Base-by-base conservation (phyloP, 345 rosid genomes). In the Lepidium aucheri region DNA sequence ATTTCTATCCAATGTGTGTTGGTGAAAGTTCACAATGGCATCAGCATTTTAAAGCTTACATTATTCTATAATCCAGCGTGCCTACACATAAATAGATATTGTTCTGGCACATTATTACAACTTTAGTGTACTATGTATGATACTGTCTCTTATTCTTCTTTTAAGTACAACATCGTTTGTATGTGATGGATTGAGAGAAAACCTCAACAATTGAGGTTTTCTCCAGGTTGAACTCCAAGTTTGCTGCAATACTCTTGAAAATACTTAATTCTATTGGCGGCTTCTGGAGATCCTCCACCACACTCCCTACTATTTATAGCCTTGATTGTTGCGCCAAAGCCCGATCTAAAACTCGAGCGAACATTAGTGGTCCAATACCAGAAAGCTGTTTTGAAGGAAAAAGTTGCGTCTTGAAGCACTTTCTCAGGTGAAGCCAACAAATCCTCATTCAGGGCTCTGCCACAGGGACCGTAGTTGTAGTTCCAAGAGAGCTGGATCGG, bases 321-420 rank as follows among this genome's bases (percentile, higher is more conserved):
- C 28, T 66, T 57, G 42, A 83, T 85, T 6, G 88, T 85, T 11
- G 88, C 83, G 0, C 95, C 95, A 51, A 87, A 87, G 4, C 93
- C 96, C 34, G 79, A 79, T 58, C 35, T 22, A 0, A 83, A 49
- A 0, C 78, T 80, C 0, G 80, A 32, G 4, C 73, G 82, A 16
- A 86, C 90, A 38, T 3, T 49, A 22, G 69, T 74, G 75, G 74
- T 82, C 96, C 92, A 89, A 51, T 61, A 89, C 96, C 96, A 86
- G 26, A 89, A 51, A 11, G 87, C 84, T 0, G 91, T 81, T 79
- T 77, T 79, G 77, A 89, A 89, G 1, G 92, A 72, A 10, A 86
- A 42, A 11, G 66, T 73, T 0, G 80, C 79, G 36, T 86, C 87
- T 1, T 55, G 77, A 33, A 82, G 86, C 13, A 89, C 92, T 1